Evolutionary conservation across 2,329 filamentous ascomycete species (phyloP).

Genomic region (Aspergillus sp.): DNA sequence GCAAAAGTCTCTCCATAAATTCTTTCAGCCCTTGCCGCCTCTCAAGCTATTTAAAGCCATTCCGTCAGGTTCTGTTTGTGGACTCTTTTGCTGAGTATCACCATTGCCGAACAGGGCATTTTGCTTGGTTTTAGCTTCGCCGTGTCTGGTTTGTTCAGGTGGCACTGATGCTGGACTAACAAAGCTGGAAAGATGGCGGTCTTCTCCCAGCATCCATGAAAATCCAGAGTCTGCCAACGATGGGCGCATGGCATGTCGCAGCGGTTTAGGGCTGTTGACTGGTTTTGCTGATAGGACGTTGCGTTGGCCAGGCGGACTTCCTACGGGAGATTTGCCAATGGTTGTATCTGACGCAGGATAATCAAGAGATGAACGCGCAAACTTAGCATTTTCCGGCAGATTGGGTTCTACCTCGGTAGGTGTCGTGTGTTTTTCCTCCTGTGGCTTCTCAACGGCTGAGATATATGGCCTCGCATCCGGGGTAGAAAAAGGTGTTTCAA

Average conservation of each 20-base stretch:
- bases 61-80: slow-evolving; percentile 41
- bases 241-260: slow-evolving; percentile 38
- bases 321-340: slow-evolving; percentile 16
- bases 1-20: neutral
- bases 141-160: slow-evolving; percentile 48
- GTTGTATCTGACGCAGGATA: slow-evolving; percentile 11
- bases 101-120: slow-evolving; percentile 40
- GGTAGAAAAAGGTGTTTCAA: slow-evolving; percentile 45
- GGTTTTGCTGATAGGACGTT: slow-evolving; percentile 11
- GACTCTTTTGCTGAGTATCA: slow-evolving; percentile 35
- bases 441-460: slow-evolving; percentile 8
- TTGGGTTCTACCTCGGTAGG: slow-evolving; percentile 2
- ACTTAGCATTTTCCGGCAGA: slow-evolving; percentile 6
- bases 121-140: slow-evolving; percentile 34
- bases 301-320: slow-evolving; percentile 11
- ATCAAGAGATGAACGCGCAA: slow-evolving; percentile 10
- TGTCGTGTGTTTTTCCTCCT: slow-evolving; percentile 3
- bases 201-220: slow-evolving; percentile 56
- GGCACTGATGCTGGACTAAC: slow-evolving; percentile 50
- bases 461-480: slow-evolving; percentile 20
- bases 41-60: slow-evolving; percentile 46
- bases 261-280: slow-evolving; percentile 27
- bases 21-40: slow-evolving; percentile 26
- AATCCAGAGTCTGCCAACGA: slow-evolving; percentile 53
- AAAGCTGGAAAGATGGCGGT: slow-evolving; percentile 50